A percentile compares a stretch with the other conserved stretches of the same genome.
Evolutionary conservation across 2,329 filamentous ascomycete species (phyloP).

Genomic region (Ceratocystis destructans): DNA sequence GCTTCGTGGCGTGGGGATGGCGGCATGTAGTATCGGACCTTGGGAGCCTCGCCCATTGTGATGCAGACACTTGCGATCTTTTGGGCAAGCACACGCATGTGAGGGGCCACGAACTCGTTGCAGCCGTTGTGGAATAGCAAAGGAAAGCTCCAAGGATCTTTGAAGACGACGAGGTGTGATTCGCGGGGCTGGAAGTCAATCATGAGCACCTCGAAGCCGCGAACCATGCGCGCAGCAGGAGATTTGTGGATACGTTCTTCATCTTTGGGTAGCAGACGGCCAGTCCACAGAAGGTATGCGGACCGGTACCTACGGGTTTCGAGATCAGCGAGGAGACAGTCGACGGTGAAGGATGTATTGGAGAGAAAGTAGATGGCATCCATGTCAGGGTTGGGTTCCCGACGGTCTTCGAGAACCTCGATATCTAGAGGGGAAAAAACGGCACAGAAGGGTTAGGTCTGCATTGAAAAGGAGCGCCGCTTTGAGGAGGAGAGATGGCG

Average conservation of each 20-base stretch:
- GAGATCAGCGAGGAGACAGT: constrained; percentile 87
- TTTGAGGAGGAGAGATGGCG: constrained; percentile 24
- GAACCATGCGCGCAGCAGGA: constrained; percentile 55
- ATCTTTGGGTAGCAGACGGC: constrained; percentile 54
- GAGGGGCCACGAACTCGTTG: constrained; percentile 65
- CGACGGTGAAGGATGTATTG: constrained; percentile 74
- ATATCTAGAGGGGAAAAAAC: constrained; percentile 50
- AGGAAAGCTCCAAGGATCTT: constrained; percentile 92
- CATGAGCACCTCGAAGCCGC: constrained; percentile 68
- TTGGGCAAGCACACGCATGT: constrained; percentile 75
- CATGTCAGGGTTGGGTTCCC: constrained; percentile 73
- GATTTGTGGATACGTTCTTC: constrained; percentile 63
- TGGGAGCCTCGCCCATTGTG: constrained; percentile 82
- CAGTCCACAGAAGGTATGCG: constrained; percentile 73
- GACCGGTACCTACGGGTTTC: constrained; percentile 69
- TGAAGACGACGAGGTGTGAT: constrained; percentile 79
- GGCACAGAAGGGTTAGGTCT: constrained; percentile 7
- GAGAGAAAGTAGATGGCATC: constrained; percentile 90
- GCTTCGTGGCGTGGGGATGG: constrained; percentile 67
- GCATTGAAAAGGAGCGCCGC: not conserved
- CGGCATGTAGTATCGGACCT: constrained; percentile 81
- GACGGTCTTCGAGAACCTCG: constrained; percentile 78
- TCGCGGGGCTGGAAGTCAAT: constrained; percentile 85
- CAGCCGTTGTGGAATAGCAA: constrained; percentile 82
- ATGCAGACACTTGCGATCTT: constrained; percentile 87